Evolutionary conservation across 2,329 filamentous ascomycete species (phyloP).

Genomic region (Beauveria sp.): DNA sequence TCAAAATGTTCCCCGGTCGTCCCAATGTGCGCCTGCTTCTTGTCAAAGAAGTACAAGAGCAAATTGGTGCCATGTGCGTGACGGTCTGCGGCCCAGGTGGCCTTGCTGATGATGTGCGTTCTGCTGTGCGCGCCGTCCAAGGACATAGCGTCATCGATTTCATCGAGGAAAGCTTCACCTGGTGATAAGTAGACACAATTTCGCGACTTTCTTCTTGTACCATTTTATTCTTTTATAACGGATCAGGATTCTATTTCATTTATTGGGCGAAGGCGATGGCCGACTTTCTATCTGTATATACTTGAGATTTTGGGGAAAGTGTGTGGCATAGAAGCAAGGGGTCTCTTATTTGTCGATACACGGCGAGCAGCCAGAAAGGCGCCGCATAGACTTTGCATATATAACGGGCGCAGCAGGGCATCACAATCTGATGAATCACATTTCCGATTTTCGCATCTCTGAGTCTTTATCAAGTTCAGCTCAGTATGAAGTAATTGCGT

Average conservation of each 20-base stretch:
- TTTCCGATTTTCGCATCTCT: not conserved
- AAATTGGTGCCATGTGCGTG: constrained; percentile 83
- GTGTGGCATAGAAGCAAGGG: not conserved
- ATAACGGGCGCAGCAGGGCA: constrained; percentile 3
- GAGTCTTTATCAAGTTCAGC: not conserved
- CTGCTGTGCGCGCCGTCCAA: constrained; percentile 57
- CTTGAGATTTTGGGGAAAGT: not conserved
- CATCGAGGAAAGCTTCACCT: constrained; percentile 69
- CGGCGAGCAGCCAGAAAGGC: not conserved
- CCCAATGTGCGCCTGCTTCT: constrained; percentile 78
- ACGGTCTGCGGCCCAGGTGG: constrained; percentile 71
- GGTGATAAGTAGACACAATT: constrained; percentile 29
- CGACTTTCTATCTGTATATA: constrained; percentile 9
- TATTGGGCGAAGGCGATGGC: not conserved
- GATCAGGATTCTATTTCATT: constrained; percentile 7
- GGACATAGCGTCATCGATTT: constrained; percentile 63
- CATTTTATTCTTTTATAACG: constrained; percentile 7
- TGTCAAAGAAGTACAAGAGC: constrained; percentile 70
- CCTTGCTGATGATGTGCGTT: constrained; percentile 67
- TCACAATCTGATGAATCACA: not conserved
- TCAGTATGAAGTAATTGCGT: too few relatives aligned
- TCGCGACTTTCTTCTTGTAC: not conserved
- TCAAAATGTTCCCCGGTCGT: constrained; percentile 87
- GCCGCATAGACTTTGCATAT: constrained; percentile 12
- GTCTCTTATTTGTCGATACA: not conserved